phyloP scores from a whole-genome alignment of 140 eudicot genomes.

The Ambrosia hybrid region DNA sequence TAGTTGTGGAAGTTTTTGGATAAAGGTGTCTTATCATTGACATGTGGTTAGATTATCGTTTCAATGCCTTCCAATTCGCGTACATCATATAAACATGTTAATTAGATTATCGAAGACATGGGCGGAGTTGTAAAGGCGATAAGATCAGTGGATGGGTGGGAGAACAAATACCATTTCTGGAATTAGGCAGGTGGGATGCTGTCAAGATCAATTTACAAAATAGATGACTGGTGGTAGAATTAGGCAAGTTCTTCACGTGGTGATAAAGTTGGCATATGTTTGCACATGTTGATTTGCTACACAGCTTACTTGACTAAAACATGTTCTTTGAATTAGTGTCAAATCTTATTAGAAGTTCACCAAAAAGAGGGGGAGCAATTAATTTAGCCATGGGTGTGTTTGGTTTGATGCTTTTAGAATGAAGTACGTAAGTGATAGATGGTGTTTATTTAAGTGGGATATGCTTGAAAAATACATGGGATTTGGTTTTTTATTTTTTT shows the following conservation, averaged over 20 bases:
- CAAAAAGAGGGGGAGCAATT: neutral
- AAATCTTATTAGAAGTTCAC: neutral
- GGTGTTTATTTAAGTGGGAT: neutral
- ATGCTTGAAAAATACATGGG: neutral
- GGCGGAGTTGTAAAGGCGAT: conserved; percentile 7
- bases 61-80: neutral
- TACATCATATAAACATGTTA: conserved; percentile 21
- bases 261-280: conserved; percentile 25
- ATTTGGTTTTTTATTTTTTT: neutral
- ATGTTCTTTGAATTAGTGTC: neutral
- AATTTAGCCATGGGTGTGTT: conserved; percentile 1
- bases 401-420: neutral
- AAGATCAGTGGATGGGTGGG: neutral
- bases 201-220: conserved; percentile 19
- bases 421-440: neutral
- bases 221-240: conserved; percentile 11
- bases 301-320: conserved; percentile 30
- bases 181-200: conserved; percentile 32
- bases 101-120: conserved; percentile 18
- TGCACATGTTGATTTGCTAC: conserved; percentile 25
- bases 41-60: conserved; percentile 12
- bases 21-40: neutral
- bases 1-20: conserved; percentile 15
- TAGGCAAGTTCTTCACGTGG: conserved; percentile 28
- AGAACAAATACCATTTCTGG: conserved; percentile 16